A percentile compares a stretch with the other conserved stretches of the same genome.
These are phyloP conservation scores for Corylus heterophylla DNA, from an alignment of 306 rosid genomes.

Conservation along the genomic window DNA sequence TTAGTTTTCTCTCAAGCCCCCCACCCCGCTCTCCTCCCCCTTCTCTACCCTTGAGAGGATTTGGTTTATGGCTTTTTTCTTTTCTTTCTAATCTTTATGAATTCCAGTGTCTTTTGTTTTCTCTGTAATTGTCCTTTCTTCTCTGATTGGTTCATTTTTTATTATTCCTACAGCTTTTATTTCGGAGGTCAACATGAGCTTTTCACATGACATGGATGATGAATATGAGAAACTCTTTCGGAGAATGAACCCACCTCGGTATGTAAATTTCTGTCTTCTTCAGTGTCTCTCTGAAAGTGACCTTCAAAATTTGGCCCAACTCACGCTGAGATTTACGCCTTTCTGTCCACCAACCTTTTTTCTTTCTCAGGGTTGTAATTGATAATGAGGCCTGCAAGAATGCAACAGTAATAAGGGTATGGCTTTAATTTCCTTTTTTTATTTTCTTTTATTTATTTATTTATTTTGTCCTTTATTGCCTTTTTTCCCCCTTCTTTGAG, in stretches of 20 bases:
- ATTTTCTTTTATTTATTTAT: no score
- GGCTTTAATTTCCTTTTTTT: background rate
- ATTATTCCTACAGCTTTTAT: conserved; percentile 50
- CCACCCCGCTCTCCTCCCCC: background rate
- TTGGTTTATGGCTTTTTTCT: conserved; percentile 5
- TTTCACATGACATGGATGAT: conserved; percentile 78
- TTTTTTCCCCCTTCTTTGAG: conserved; percentile 13
- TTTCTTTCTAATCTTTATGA: conserved; percentile 25
- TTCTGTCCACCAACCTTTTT: conserved; percentile 17
- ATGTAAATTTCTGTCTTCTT: conserved; percentile 23
- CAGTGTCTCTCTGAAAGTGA: conserved; percentile 12
- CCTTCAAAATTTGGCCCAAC: background rate
- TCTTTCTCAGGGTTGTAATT: conserved; percentile 79
- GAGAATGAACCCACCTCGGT: conserved; percentile 94
- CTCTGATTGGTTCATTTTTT: conserved; percentile 42
- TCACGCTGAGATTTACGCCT: conserved; percentile 28
- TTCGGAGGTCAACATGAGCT: conserved; percentile 74
- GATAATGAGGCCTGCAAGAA: conserved; percentile 82
- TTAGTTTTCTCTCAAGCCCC: conserved; percentile 20
- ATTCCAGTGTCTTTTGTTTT: conserved; percentile 29
- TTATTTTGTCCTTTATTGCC: conserved; percentile 6
- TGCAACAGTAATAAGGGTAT: conserved; percentile 87
- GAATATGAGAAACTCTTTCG: conserved; percentile 86
- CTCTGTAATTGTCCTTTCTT: conserved; percentile 34
- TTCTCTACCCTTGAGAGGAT: conserved; percentile 12